phyloP scores from a whole-genome alignment of 2,329 filamentous ascomycete species.

The Xylariaceae sp. region DNA sequence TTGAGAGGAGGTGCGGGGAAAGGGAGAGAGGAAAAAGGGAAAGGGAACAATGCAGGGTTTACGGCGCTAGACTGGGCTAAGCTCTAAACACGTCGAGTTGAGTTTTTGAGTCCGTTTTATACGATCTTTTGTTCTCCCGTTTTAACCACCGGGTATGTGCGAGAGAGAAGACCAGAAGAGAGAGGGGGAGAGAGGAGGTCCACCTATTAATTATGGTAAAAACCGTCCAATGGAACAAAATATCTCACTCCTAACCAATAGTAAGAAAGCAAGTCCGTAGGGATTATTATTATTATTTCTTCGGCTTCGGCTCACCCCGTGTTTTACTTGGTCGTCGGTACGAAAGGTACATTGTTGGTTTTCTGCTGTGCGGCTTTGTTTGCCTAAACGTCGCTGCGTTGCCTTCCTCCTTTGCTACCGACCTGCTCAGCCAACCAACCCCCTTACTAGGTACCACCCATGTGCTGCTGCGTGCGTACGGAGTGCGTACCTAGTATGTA shows the following conservation, averaged over 20 bases:
- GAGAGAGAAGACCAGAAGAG: neutral
- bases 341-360: no score
- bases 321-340: neutral
- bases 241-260: neutral
- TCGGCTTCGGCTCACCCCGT: neutral
- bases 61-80: neutral
- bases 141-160: no score
- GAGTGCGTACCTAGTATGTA: neutral
- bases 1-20: neutral
- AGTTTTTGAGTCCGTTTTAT: no score
- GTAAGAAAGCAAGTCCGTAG: no score
- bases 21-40: neutral
- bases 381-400: no score
- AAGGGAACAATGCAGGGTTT: neutral
- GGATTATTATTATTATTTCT: neutral
- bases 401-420: no score
- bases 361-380: no score
- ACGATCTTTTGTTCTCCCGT: no score
- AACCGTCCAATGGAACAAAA: neutral
- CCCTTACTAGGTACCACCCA: neutral
- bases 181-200: neutral
- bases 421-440: neutral
- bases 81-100: no score
- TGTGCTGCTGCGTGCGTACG: neutral
- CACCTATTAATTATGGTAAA: neutral